These are phyloP conservation scores for Leucocoprinus leucothites DNA, from an alignment of 768 basidiomycete species.

Conservation along the genomic window DNA sequence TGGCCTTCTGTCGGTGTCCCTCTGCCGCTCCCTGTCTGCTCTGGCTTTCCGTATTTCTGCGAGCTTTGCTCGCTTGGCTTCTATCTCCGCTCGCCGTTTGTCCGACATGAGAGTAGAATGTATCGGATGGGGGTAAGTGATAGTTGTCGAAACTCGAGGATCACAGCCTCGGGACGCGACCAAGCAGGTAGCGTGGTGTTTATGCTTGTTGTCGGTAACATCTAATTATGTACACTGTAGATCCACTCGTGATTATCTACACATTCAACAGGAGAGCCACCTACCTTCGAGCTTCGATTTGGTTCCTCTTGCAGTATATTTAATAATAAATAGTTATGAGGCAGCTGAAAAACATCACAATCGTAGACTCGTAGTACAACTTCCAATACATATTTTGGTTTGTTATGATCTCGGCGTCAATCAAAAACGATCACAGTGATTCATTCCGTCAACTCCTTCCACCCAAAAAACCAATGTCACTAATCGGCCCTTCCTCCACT, in stretches of 20 bases:
- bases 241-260: too few species aligned
- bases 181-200: background rate
- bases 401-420: background rate
- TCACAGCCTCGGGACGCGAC: background rate
- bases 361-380: too few species aligned
- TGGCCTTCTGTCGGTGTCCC: conserved; percentile 40
- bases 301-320: too few species aligned
- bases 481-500: conserved; percentile 36
- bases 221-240: background rate
- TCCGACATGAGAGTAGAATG: conserved; percentile 41
- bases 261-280: too few species aligned
- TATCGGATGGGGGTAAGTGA: background rate
- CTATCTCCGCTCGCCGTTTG: conserved; percentile 81
- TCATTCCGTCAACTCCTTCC: background rate
- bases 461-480: conserved; percentile 36
- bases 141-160: background rate
- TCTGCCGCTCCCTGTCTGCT: conserved; percentile 52
- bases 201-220: conserved; percentile 10
- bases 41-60: conserved; percentile 80
- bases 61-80: conserved; percentile 85
- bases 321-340: too few species aligned
- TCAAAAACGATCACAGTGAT: too few species aligned
- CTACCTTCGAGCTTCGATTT: too few species aligned
- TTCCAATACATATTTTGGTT: background rate
- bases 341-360: too few species aligned